A percentile compares a stretch with the other conserved stretches of the same genome.
Conservation (phyloP, 1,139 yeast species). For the Hemisphaericaspora subhashii region DNA sequence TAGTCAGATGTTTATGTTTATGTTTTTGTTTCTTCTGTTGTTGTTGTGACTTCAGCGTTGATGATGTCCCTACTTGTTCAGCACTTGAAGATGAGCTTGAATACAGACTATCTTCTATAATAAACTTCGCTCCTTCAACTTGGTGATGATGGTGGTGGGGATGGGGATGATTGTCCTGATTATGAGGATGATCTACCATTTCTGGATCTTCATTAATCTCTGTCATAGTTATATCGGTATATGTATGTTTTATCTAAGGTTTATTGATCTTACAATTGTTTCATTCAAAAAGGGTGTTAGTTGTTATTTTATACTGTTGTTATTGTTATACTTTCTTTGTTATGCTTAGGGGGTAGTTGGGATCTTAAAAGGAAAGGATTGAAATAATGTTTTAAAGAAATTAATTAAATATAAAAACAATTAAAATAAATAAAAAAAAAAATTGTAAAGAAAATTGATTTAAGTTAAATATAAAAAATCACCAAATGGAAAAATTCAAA, state of each 20-base stretch:
- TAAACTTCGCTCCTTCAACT: constrained; percentile 1
- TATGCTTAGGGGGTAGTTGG: no score
- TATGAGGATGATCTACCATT: background rate
- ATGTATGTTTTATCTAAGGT: no score
- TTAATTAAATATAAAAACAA: no score
- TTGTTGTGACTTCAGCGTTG: background rate
- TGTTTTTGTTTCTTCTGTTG: background rate
- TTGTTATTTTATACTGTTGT: no score
- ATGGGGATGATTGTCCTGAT: background rate
- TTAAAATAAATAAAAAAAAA: no score
- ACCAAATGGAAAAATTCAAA: no score
- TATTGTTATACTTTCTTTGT: no score
- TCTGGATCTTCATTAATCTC: background rate
- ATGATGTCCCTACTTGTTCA: background rate
- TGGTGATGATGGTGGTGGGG: background rate
- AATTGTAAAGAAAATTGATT: no score
- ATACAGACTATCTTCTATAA: constrained; percentile 5
- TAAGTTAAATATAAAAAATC: no score
- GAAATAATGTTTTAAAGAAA: no score
- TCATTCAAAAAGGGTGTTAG: background rate
- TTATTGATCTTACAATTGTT: no score
- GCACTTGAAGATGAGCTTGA: constrained; percentile 2
- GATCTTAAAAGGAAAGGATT: no score
- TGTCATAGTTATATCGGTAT: background rate
- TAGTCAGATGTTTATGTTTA: background rate